Evolutionary conservation across 2,329 filamentous ascomycete species (phyloP).

Genomic region (Scedosporium boydii): DNA sequence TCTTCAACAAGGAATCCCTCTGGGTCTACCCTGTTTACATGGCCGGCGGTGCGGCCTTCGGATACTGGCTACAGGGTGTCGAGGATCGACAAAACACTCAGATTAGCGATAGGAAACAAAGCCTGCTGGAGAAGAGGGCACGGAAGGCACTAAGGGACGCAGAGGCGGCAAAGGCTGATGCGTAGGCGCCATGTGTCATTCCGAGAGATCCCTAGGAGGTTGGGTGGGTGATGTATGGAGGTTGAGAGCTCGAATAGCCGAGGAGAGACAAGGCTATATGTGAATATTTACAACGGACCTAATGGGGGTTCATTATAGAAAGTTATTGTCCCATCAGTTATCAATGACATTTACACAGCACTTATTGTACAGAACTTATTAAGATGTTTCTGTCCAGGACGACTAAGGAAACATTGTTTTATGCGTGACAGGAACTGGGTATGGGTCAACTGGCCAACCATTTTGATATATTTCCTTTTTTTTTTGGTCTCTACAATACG

Average conservation of each 20-base stretch:
- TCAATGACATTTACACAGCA: not conserved
- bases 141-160: conserved; percentile 41
- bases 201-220: not conserved
- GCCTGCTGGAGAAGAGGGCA: conserved; percentile 81
- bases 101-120: conserved; percentile 67
- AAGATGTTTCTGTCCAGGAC: conserved; percentile 36
- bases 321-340: not conserved
- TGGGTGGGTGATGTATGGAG: not conserved
- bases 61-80: conserved; percentile 92
- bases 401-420: no score
- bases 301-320: not conserved
- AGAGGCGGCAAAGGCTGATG: conserved; percentile 15
- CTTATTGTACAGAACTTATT: not conserved
- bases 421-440: no score
- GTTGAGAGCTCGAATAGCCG: not conserved
- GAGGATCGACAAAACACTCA: conserved; percentile 72
- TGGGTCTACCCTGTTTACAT: conserved; percentile 92
- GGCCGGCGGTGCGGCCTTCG: conserved; percentile 78
- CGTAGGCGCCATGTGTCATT: not conserved
- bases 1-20: conserved; percentile 75
- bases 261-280: not conserved
- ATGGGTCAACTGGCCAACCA: not conserved
- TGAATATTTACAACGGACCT: not conserved
- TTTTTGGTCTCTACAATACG: not conserved
- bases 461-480: not conserved